These are phyloP conservation scores for Xylaria sp. DNA, from an alignment of 495 filamentous ascomycete genomes.

Conservation along the genomic window DNA sequence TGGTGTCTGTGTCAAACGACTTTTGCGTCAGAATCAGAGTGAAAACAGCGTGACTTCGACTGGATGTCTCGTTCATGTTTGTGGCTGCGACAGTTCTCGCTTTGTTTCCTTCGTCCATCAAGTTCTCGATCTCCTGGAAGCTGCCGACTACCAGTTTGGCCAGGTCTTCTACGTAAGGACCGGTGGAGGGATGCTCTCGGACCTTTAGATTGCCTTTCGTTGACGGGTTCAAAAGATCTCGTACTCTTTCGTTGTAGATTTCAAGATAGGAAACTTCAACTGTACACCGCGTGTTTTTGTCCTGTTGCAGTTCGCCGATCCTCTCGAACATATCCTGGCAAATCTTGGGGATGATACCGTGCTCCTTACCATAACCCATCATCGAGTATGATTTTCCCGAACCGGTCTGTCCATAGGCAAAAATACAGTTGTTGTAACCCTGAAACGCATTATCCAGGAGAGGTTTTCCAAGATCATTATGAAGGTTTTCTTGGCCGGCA, in stretches of 20 bases:
- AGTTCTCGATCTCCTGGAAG: conserved; percentile 92
- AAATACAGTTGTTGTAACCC: conserved; percentile 99
- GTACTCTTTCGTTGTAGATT: conserved; percentile 98
- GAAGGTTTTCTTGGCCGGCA: conserved; percentile 89
- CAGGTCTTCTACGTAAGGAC: conserved; percentile 97
- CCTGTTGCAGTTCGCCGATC: conserved; percentile 74
- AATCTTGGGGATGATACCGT: conserved; percentile 96
- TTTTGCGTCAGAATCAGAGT: conserved; percentile 96
- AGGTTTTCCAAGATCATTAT: conserved; percentile 85
- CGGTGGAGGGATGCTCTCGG: conserved; percentile 95
- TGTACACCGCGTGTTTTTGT: conserved; percentile 82
- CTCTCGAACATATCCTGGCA: conserved; percentile 96
- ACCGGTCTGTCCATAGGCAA: conserved; percentile 98
- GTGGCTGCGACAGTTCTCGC: conserved; percentile 97
- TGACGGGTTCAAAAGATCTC: conserved; percentile 93
- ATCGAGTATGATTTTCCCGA: conserved; percentile 99
- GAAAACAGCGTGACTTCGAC: conserved; percentile 97
- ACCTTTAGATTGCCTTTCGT: conserved; percentile 98
- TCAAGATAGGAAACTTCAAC: conserved; percentile 99
- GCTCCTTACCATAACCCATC: conserved; percentile 98
- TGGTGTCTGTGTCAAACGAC: conserved; percentile 88
- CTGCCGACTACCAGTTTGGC: conserved; percentile 97
- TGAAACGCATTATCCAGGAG: conserved; percentile 98
- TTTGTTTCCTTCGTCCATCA: conserved; percentile 99
- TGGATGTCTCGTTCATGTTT: conserved; percentile 99